Percentiles rank a stretch among this genome's conserved stretches.
These are phyloP conservation scores for Coemansia sp. DNA, from an alignment of 192 early-diverging fungal species.

Conservation along the genomic window DNA sequence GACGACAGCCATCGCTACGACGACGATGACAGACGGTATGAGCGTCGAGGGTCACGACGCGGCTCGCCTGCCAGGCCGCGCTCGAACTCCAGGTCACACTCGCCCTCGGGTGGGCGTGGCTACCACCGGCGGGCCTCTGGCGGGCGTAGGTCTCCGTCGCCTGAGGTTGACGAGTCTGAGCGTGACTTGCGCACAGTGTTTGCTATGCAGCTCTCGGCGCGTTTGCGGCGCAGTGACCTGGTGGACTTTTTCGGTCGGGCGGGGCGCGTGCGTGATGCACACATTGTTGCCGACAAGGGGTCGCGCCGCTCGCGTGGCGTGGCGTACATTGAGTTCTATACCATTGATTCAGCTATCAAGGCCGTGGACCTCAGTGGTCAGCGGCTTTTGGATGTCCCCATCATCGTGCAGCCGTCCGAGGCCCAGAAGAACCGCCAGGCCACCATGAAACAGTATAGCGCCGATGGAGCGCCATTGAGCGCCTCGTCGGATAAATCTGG, in stretches of 20 bases:
- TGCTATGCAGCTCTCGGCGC: slow-evolving; percentile 89
- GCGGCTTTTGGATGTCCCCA: slow-evolving; percentile 91
- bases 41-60: slow-evolving; percentile 13
- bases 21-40: slow-evolving; percentile 22
- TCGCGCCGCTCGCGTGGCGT: slow-evolving; percentile 89
- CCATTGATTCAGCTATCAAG: slow-evolving; percentile 76
- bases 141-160: slow-evolving; percentile 61
- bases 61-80: slow-evolving; percentile 20
- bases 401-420: slow-evolving; percentile 90
- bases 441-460: slow-evolving; percentile 45
- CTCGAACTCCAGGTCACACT: slow-evolving; percentile 23
- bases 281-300: slow-evolving; percentile 83
- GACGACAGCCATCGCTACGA: slow-evolving; percentile 19
- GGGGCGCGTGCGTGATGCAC: slow-evolving; percentile 87
- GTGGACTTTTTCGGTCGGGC: slow-evolving; percentile 82
- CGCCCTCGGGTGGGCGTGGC: slow-evolving; percentile 12
- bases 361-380: slow-evolving; percentile 85
- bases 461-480: slow-evolving; percentile 27
- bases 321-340: slow-evolving; percentile 97
- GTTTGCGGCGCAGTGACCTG: slow-evolving; percentile 77
- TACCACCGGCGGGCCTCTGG: slow-evolving; percentile 14
- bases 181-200: slow-evolving; percentile 94
- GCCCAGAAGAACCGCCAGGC: slow-evolving; percentile 90
- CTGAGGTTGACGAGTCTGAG: slow-evolving; percentile 72
- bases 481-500: neutral